Conservation (phyloP, 1,139 yeast genomes). For the Hansenula lynferdii region DNA sequence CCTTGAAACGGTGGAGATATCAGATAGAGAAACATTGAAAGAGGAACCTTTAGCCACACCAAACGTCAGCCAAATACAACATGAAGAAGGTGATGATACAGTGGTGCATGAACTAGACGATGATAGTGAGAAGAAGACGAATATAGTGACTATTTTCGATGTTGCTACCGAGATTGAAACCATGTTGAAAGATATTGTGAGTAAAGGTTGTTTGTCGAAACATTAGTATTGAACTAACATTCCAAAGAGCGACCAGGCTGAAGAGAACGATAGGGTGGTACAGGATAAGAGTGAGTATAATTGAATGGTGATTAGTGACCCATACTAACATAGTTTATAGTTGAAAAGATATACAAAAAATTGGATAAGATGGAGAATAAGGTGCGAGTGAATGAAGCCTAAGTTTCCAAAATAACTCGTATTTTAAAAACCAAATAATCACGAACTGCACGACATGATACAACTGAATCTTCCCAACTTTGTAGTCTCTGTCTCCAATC, state of each 20-base stretch:
- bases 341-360: slow-evolving; percentile 17
- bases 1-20: not conserved
- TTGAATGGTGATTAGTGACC: not conserved
- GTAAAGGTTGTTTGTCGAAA: too few species aligned
- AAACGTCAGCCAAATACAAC: slow-evolving; percentile 2
- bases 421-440: not conserved
- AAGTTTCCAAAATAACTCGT: not conserved
- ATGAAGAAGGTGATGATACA: not conserved
- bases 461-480: too few species aligned
- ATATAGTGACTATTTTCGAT: slow-evolving; percentile 42
- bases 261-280: slow-evolving; percentile 11
- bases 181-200: slow-evolving; percentile 32
- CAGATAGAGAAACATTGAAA: slow-evolving; percentile 4
- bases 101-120: not conserved
- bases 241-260: slow-evolving; percentile 9
- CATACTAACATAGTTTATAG: slow-evolving; percentile 6
- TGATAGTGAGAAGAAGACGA: slow-evolving; percentile 7
- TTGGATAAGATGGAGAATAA: slow-evolving; percentile 19
- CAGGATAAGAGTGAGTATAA: slow-evolving; percentile 8
- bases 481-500: too few species aligned
- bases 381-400: not conserved
- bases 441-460: not conserved
- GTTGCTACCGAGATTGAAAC: slow-evolving; percentile 46
- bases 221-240: too few species aligned
- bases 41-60: slow-evolving; percentile 11